Base-by-base conservation (phyloP, 371 early-diverging fungal species). In the Funneliformis caledonium region DNA sequence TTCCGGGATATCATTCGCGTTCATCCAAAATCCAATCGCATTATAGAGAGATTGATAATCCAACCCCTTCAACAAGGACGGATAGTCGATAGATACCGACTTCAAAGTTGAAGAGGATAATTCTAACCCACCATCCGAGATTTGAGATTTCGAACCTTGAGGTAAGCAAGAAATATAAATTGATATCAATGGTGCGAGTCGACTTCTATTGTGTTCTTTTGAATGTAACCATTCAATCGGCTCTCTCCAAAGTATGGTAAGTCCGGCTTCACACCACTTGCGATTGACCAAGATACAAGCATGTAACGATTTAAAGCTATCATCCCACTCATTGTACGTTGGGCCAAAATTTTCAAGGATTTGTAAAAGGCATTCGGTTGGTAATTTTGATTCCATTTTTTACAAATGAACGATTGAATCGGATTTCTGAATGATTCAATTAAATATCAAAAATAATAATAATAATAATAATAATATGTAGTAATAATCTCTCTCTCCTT, bases 91-190 rank as follows among this genome's bases (percentile, higher is more conserved):
- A 45, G 12, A n/a, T 8, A 26, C 12, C 26, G 47, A 45, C 12
- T 5, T 9, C 16, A 56, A 56, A 9, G 12, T 10, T 45, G 47
- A 47, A 45, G 1, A 11, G 12, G 45, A 10, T 22, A 47, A 45
- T 22, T 42, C 22, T 43, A 70, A n/a, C 2, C 5, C 47, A 42
- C 6, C 9, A 22, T 70, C 6, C 22, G 11, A n/a, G 45, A 70
- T 43, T 19, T 42, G 45, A n/a, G 2, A 43, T 22, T 45, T 42
- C 22, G 70, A 70, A 8, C 47, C 70, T 11, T 70, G 22, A 4
- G 70, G 47, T n/a, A 70, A 70, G 6, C 70, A 70, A 22, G 70
- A 70, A 26, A 70, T 45, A 70, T 70, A 70, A 22, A n/a, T 48
- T 11, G 70, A 14, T 1, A 70, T 70, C 12, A 70, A 45, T 43